These are phyloP conservation scores for Hypoxylon sp. DNA, from an alignment of 2,329 filamentous ascomycete genomes.

Conservation along the genomic window DNA sequence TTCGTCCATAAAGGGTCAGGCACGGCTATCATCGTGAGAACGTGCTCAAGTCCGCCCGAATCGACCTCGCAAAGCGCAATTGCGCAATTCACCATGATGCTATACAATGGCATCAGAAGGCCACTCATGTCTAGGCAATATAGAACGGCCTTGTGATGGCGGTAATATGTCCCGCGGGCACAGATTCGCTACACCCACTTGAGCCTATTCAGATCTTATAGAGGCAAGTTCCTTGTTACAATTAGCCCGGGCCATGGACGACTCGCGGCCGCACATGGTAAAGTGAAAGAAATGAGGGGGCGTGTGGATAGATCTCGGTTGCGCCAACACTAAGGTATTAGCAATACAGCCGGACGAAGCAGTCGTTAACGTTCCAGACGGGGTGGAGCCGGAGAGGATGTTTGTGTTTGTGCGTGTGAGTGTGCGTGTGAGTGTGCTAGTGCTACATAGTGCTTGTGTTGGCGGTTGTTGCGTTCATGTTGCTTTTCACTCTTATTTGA, in stretches of 20 bases:
- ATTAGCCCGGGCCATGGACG: constrained; percentile 34
- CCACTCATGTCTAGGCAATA: constrained; percentile 20
- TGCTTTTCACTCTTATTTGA: constrained; percentile 3
- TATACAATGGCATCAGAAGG: constrained; percentile 34
- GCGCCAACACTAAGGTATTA: constrained; percentile 36
- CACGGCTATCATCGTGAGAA: constrained; percentile 1
- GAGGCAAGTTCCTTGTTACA: constrained; percentile 8
- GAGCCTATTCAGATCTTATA: constrained; percentile 41
- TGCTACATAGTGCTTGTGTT: background rate
- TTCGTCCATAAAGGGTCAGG: constrained; percentile 6
- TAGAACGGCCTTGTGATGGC: constrained; percentile 23
- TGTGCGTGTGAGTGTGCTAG: constrained; percentile 9
- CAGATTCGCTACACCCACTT: constrained; percentile 37
- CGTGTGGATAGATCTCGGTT: constrained; percentile 38
- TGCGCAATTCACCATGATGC: constrained; percentile 31
- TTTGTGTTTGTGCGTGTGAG: constrained; percentile 19
- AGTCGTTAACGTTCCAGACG: constrained; percentile 38
- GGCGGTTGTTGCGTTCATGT: background rate
- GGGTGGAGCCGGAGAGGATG: constrained; percentile 37
- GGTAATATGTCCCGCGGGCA: constrained; percentile 36
- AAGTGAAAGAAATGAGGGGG: constrained; percentile 27
- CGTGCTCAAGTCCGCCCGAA: background rate
- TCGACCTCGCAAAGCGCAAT: constrained; percentile 15
- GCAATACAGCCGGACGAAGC: constrained; percentile 43
- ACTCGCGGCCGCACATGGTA: constrained; percentile 19